Base-by-base conservation (phyloP, 2,329 filamentous ascomycete species). In the Penicillium sp. region DNA sequence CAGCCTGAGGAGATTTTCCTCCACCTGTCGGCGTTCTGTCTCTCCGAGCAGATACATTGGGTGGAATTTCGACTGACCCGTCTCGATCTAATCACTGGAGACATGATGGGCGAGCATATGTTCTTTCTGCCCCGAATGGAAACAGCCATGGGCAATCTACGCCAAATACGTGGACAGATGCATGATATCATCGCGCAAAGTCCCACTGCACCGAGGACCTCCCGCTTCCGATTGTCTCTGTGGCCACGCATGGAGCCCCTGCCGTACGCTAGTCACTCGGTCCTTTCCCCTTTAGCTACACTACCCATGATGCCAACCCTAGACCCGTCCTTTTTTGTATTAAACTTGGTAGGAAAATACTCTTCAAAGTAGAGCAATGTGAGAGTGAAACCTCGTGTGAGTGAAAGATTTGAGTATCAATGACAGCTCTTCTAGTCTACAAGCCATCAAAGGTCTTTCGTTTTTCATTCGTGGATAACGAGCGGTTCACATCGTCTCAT, bases 81-180 rank as follows among this genome's bases (percentile, higher is more conserved):
- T 26, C 23, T 46, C n/a, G 44, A 46, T 46, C 16, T 11, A 19
- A 1, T 27, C 9, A 46, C 13, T 21, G 26, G 44, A 5, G 25
- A 46, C 1, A 46, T 21, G 21, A 45, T 46, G 14, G 44, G 29
- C n/a, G 52, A 54, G 52, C 52, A 54, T 14, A 16, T 49, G 16
- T 54, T 54, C 21, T 54, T 48, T 35, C 23, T 54, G 44, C 27
- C 53, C 25, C 46, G 53, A n/a, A 33, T 50, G 31, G 53, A 55
- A 25, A 55, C 37, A n/a, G 26, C 39, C 46, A 44, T 23, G 27
- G 37, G 37, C 13, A 55, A 55, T 50, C 46, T 55, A 23, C 29
- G 19, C 33, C 53, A 27, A 31, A 13, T 55, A 26, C 37, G 47
- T 13, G 53, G 27, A 44, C 21, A 50, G 37, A 35, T 50, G 46